Percentiles rank a stretch among this genome's conserved stretches.
Conservation (phyloP, 805 yeast species). For the Wickerhamiella galacta region DNA sequence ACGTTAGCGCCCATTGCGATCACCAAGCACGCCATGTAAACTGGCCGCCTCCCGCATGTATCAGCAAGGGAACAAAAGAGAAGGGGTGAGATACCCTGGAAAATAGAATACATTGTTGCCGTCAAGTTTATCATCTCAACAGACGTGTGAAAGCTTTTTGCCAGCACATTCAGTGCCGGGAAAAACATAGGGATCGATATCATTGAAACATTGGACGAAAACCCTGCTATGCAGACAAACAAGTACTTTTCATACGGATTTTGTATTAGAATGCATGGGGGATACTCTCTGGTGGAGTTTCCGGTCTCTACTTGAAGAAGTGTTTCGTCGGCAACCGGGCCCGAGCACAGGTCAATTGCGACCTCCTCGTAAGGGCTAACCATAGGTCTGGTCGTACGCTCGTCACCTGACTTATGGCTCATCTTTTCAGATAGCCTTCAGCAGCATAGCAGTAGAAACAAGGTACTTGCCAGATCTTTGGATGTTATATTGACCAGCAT, state of each 20-base stretch:
- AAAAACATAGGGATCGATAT: slow-evolving; percentile 64
- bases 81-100: slow-evolving; percentile 66
- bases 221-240: background rate
- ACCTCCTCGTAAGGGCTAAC: too few relatives aligned
- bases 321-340: too few relatives aligned
- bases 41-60: slow-evolving; percentile 53
- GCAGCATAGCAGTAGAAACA: too few relatives aligned
- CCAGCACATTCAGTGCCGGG: slow-evolving; percentile 52
- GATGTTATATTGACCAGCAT: too few relatives aligned
- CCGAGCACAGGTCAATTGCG: too few relatives aligned
- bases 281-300: too few relatives aligned
- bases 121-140: slow-evolving; percentile 49
- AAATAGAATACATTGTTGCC: slow-evolving; percentile 56
- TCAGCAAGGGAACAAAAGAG: slow-evolving; percentile 57
- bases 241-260: background rate
- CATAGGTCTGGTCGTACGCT: too few relatives aligned
- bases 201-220: slow-evolving; percentile 32
- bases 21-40: slow-evolving; percentile 35
- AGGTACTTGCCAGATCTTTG: too few relatives aligned
- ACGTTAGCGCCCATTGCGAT: slow-evolving; percentile 45
- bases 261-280: too few relatives aligned
- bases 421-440: too few relatives aligned
- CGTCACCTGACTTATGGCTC: too few relatives aligned
- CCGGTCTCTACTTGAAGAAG: too few relatives aligned
- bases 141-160: slow-evolving; percentile 35